Percentiles rank a stretch among this genome's conserved stretches.
Evolutionary conservation across 305 asterid genomes (phyloP).

Genomic region (Withania somnifera): DNA sequence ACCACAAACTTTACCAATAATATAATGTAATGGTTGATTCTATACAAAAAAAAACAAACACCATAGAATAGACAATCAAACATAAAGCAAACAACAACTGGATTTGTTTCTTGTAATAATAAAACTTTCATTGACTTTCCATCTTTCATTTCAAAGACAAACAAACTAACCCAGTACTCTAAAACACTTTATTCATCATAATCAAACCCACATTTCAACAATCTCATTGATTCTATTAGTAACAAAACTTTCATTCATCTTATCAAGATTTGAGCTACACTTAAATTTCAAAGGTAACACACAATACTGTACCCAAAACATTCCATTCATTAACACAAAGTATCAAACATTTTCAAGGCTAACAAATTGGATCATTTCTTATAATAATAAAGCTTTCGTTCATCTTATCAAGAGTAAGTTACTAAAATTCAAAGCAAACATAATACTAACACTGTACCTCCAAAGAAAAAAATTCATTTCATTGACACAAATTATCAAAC

Average conservation of each 20-base stretch:
- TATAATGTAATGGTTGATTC: background rate
- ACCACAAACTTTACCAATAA: background rate
- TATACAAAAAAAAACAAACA: background rate
- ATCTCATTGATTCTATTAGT: no score
- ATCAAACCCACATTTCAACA: conserved; percentile 1
- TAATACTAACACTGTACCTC: background rate
- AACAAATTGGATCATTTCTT: no score
- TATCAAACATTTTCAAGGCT: no score
- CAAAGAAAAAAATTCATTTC: background rate
- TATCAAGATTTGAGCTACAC: no score
- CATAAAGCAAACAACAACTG: background rate
- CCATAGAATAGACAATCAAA: background rate
- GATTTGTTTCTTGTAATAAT: background rate
- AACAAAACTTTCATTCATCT: no score
- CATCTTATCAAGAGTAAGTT: no score
- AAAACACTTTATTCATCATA: background rate
- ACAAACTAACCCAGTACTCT: background rate
- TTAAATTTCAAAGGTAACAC: no score
- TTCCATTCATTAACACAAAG: no score
- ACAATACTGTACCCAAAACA: no score
- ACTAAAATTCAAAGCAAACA: background rate
- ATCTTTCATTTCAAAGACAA: background rate
- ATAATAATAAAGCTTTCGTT: background rate
- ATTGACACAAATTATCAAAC: conserved; percentile 15
- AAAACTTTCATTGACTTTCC: background rate